These are phyloP conservation scores for Psilocybe sp. DNA, from an alignment of 768 basidiomycete genomes.

Conservation along the genomic window DNA sequence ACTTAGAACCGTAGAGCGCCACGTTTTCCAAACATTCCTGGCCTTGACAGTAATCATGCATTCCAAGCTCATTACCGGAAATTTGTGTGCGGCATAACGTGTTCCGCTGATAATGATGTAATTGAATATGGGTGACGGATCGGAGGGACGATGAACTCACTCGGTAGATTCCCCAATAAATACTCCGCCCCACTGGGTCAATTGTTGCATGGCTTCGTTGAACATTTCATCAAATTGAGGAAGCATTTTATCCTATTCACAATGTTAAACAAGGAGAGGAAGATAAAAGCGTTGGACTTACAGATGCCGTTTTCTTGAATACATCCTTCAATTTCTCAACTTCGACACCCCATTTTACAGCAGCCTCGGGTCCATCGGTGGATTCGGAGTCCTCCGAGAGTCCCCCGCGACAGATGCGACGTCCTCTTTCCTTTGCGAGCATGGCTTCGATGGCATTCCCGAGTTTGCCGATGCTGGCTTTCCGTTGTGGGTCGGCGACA, in stretches of 20 bases:
- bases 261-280: conserved; percentile 12
- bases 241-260: conserved; percentile 50
- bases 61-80: conserved; percentile 60
- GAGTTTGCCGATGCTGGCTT: conserved; percentile 67
- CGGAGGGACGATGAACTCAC: conserved; percentile 40
- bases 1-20: conserved; percentile 66
- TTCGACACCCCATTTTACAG: conserved; percentile 73
- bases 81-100: conserved; percentile 75
- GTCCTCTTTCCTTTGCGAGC: conserved; percentile 62
- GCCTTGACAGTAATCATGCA: conserved; percentile 67
- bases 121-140: neutral
- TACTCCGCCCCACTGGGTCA: conserved; percentile 72
- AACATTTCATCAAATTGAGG: conserved; percentile 69
- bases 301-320: conserved; percentile 57
- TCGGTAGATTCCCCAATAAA: conserved; percentile 59
- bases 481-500: conserved; percentile 73
- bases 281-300: conserved; percentile 27
- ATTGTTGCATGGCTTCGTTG: conserved; percentile 74
- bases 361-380: conserved; percentile 56
- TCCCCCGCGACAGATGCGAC: conserved; percentile 60
- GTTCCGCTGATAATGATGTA: conserved; percentile 46
- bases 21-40: conserved; percentile 65
- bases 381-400: conserved; percentile 34
- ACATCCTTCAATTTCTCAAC: conserved; percentile 53
- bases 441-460: conserved; percentile 69